A percentile compares a stretch with the other conserved stretches of the same genome.
phyloP scores from a whole-genome alignment of 75 land plant species.

The Cryptomeria japonica region DNA sequence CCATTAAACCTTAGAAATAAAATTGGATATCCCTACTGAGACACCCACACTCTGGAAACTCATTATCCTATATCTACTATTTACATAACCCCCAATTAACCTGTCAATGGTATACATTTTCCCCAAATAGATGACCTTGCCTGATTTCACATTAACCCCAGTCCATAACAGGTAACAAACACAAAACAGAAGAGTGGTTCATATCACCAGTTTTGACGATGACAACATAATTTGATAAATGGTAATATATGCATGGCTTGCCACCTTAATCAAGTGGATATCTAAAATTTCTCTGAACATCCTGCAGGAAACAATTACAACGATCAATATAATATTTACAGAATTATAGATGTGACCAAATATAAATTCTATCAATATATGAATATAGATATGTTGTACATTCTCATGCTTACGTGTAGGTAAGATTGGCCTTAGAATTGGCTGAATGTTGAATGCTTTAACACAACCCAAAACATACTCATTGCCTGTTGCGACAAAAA shows the following conservation, averaged over 20 bases:
- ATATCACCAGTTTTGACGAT: not conserved
- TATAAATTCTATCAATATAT: not conserved
- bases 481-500: conserved; percentile 72
- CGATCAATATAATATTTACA: not conserved
- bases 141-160: not conserved
- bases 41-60: not conserved
- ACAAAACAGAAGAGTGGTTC: not conserved
- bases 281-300: conserved; percentile 31
- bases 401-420: conserved; percentile 54
- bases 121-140: not conserved
- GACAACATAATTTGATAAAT: not conserved
- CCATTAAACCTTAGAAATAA: not conserved
- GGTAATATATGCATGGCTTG: not conserved
- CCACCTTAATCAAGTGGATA: not conserved
- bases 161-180: not conserved
- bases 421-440: conserved; percentile 48
- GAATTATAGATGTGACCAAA: not conserved
- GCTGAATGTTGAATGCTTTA: conserved; percentile 53
- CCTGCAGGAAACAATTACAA: conserved; percentile 21
- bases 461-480: conserved; percentile 61
- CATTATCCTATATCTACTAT: not conserved
- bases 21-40: not conserved
- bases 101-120: not conserved
- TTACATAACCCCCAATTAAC: not conserved
- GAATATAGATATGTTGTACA: not conserved